Evolutionary conservation across 2,329 filamentous ascomycete species (phyloP).

Genomic region (Diaporthe batatas): DNA sequence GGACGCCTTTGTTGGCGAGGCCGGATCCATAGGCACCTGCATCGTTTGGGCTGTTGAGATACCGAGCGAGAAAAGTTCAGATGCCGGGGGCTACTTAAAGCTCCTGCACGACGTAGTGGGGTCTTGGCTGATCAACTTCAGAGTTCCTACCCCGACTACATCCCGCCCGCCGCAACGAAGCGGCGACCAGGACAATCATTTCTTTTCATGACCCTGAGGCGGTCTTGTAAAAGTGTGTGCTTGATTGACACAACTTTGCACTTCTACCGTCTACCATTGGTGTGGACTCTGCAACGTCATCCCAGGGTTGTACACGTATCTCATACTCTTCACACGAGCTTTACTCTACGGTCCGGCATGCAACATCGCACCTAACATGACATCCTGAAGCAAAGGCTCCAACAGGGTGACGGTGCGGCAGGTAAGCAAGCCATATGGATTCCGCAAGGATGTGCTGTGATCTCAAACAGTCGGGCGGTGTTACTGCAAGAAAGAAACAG

Average conservation of each 20-base stretch:
- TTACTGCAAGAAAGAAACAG: too few relatives aligned
- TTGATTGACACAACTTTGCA: not conserved
- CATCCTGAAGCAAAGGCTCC: too few relatives aligned
- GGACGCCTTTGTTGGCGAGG: constrained; percentile 37
- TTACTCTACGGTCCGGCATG: too few relatives aligned
- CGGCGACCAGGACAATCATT: not conserved
- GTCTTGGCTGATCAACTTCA: constrained; percentile 38
- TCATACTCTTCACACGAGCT: not conserved
- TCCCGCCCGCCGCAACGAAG: not conserved
- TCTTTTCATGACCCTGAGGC: not conserved
- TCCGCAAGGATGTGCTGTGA: too few relatives aligned
- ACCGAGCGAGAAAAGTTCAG: constrained; percentile 19
- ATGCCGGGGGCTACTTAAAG: constrained; percentile 12
- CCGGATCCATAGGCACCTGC: constrained; percentile 44
- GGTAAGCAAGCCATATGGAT: too few relatives aligned
- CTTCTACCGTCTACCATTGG: too few relatives aligned
- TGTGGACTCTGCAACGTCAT: not conserved
- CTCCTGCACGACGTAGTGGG: constrained; percentile 36
- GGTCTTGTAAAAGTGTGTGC: not conserved
- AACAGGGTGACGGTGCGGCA: too few relatives aligned
- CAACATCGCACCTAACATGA: too few relatives aligned
- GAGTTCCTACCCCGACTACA: not conserved
- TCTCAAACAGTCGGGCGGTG: too few relatives aligned
- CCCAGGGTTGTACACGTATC: constrained; percentile 1
- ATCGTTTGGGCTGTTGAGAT: constrained; percentile 32